Percentiles rank a stretch among this genome's conserved stretches.
These are phyloP conservation scores for Dothideomycetes sp. DNA, from an alignment of 2,329 filamentous ascomycete species.

Conservation along the genomic window DNA sequence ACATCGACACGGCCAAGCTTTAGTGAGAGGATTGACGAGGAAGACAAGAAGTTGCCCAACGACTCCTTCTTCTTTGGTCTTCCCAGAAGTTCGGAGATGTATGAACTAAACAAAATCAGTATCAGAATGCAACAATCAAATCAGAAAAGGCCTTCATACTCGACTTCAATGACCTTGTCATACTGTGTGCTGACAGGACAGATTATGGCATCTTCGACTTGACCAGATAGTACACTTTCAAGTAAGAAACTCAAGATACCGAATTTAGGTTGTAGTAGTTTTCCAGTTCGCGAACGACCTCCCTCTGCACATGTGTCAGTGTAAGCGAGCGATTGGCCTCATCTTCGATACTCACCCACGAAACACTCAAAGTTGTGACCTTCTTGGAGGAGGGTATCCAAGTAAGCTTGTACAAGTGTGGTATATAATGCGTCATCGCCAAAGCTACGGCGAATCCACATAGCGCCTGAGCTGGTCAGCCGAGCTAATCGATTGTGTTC, in stretches of 20 bases:
- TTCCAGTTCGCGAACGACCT: constrained; percentile 83
- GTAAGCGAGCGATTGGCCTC: neutral
- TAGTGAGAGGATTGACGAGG: constrained; percentile 79
- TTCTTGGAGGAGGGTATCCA: constrained; percentile 81
- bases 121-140: neutral
- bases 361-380: constrained; percentile 97
- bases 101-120: constrained; percentile 46
- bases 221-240: constrained; percentile 78
- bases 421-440: constrained; percentile 85
- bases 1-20: constrained; percentile 89
- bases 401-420: constrained; percentile 90
- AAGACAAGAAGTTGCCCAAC: constrained; percentile 75
- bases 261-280: constrained; percentile 88
- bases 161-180: constrained; percentile 97
- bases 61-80: constrained; percentile 96
- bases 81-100: constrained; percentile 86
- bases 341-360: constrained; percentile 42
- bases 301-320: constrained; percentile 49
- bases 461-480: constrained; percentile 64
- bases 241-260: constrained; percentile 87
- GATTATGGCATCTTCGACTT: constrained; percentile 83
- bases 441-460: constrained; percentile 92
- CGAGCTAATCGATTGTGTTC: too few species aligned
- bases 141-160: constrained; percentile 39
- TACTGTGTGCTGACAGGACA: constrained; percentile 97